Conservation (phyloP, 2,329 filamentous ascomycete genomes). For the Colletotrichum sp. region DNA sequence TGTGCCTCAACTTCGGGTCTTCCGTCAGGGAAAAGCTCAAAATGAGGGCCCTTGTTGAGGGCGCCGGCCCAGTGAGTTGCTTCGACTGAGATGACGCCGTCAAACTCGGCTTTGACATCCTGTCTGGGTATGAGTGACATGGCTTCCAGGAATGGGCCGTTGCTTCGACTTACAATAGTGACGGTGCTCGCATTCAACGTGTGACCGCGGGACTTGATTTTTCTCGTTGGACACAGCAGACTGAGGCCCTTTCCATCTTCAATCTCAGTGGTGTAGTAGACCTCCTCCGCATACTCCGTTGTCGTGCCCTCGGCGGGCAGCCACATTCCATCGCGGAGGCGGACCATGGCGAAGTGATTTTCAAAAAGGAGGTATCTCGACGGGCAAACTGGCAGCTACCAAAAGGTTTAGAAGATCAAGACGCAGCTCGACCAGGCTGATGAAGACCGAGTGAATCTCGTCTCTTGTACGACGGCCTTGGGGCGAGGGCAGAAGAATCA, state of each 20-base stretch:
- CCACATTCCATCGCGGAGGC: constrained; percentile 60
- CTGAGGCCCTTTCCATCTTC: constrained; percentile 52
- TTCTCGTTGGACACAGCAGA: constrained; percentile 60
- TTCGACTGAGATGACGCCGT: constrained; percentile 45
- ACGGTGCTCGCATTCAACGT: constrained; percentile 61
- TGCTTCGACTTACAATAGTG: constrained; percentile 33
- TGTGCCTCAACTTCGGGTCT: constrained; percentile 32
- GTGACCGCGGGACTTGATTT: constrained; percentile 58
- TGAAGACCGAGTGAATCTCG: constrained; percentile 8
- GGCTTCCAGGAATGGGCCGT: background rate
- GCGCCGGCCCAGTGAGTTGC: constrained; percentile 44
- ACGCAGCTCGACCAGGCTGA: background rate
- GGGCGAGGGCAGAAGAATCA: background rate
- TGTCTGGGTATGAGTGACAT: constrained; percentile 1
- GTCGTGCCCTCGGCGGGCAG: constrained; percentile 63
- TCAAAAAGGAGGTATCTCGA: background rate
- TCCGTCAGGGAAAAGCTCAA: constrained; percentile 42
- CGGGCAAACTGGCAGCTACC: background rate
- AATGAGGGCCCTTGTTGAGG: constrained; percentile 40
- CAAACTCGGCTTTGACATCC: constrained; percentile 40
- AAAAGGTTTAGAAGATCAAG: background rate
- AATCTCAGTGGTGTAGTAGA: constrained; percentile 54
- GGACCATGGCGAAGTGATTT: constrained; percentile 29
- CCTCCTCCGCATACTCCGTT: constrained; percentile 70
- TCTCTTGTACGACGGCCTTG: constrained; percentile 15